Base-by-base conservation (phyloP, 139 green algal species). In the Coccomyxa sp. region DNA sequence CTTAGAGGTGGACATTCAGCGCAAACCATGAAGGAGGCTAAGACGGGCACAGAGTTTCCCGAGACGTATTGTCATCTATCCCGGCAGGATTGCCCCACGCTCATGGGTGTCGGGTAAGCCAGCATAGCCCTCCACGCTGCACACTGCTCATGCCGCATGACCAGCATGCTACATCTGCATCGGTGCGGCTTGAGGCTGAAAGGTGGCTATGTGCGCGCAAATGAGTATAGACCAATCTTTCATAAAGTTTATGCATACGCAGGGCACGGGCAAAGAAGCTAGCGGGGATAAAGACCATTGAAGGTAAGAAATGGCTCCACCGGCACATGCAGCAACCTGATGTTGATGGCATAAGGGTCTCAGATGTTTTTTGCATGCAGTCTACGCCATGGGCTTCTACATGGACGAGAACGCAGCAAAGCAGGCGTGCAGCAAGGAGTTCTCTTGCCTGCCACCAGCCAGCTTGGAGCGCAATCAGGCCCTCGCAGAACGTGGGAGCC, bases 311-410 rank as follows among this genome's bases (percentile, higher is more conserved):
- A n/a, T n/a, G n/a, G n/a, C n/a, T 34, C 24, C 64, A 14, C 12
- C 76, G 7, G n/a, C 44, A 58, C 50, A 50, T 54, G 0, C 34
- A 27, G 54, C 75, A 55, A 22, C 18, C 35, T 71, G n/a, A 5
- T 38, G 10, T 38, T 38, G 64, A 29, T 71, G 35, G 27, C 24
- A 36, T 34, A 6, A 36, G 10, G 27, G 8, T 70, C 8, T 12
- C 24, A 36, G 24, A 29, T 71, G 6, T 71, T 22, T 6, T 36
- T 36, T 71, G 64, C n/a, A 0, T 79, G 75, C 84, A 89, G 87
- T 93, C 31, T 93, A 95, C 77, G 86, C 88, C 0, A 70, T 95
- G 38, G 91, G 88, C 0, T 74, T 95, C 12, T 94, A 94, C 77
- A 85, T 93, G 31, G 91, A 94, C 38, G 69, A 36, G 1, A 68